Conservation (phyloP, 1,284 basidiomycete genomes). For the Malassezia brasiliensis region DNA sequence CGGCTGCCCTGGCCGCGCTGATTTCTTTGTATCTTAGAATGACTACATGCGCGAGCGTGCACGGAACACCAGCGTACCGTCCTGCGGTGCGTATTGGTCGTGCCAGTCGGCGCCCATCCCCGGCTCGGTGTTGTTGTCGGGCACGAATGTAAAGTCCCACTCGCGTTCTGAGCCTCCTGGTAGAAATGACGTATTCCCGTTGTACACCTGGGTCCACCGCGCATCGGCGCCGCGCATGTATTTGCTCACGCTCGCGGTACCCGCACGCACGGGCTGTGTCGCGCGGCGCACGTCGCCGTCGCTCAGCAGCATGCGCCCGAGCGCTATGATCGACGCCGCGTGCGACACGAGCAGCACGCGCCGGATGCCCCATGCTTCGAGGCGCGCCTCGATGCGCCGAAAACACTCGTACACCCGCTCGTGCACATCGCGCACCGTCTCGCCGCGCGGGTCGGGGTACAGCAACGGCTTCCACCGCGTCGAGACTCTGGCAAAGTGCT, state of each 20-base stretch:
- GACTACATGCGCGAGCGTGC: slow-evolving; percentile 3
- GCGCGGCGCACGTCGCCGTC: slow-evolving; percentile 43
- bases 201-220: slow-evolving; percentile 28
- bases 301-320: slow-evolving; percentile 58
- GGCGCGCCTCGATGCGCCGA: slow-evolving; percentile 31
- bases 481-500: slow-evolving; percentile 55
- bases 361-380: slow-evolving; percentile 48
- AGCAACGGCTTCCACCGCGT: slow-evolving; percentile 57
- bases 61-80: not conserved
- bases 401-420: slow-evolving; percentile 57
- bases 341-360: slow-evolving; percentile 64
- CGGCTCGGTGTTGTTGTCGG: slow-evolving; percentile 30
- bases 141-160: slow-evolving; percentile 56
- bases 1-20: slow-evolving; percentile 14
- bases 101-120: slow-evolving; percentile 33
- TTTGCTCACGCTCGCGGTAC: slow-evolving; percentile 36
- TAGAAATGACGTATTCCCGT: slow-evolving; percentile 33
- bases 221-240: slow-evolving; percentile 17
- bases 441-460: slow-evolving; percentile 61
- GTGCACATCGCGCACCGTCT: slow-evolving; percentile 60
- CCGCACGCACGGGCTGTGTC: slow-evolving; percentile 48
- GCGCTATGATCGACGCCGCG: slow-evolving; percentile 66
- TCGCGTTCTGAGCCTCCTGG: slow-evolving; percentile 58
- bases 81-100: slow-evolving; percentile 19
- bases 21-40: not conserved